A percentile compares a stretch with the other conserved stretches of the same genome.
phyloP scores from a whole-genome alignment of 768 basidiomycete genomes.

The Boletus tomentosulus region DNA sequence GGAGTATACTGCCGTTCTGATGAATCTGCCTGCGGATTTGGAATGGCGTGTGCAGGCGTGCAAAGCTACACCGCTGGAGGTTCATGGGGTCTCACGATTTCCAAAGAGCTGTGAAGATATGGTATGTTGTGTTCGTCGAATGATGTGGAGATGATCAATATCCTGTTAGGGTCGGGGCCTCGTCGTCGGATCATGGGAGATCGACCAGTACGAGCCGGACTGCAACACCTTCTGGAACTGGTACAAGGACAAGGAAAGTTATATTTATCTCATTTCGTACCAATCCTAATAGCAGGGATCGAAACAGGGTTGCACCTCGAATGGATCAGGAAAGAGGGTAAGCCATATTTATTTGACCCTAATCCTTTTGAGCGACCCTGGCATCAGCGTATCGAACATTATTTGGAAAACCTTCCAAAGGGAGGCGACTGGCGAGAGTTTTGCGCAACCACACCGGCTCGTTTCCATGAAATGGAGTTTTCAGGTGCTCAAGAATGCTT shows the following conservation, averaged over 20 bases:
- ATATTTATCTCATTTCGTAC: not conserved
- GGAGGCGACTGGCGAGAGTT: conserved; percentile 31
- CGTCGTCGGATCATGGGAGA: conserved; percentile 26
- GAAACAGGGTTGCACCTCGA: conserved; percentile 23
- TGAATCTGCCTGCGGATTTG: conserved; percentile 26
- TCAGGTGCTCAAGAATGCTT: conserved; percentile 20
- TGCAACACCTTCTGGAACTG: conserved; percentile 23
- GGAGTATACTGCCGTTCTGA: conserved; percentile 28
- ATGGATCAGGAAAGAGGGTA: conserved; percentile 17
- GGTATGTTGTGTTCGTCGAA: conserved; percentile 6
- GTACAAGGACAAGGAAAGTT: conserved; percentile 29
- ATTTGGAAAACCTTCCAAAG: conserved; percentile 15
- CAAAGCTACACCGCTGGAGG: conserved; percentile 18
- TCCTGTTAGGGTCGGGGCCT: conserved; percentile 4
- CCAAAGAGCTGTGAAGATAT: conserved; percentile 22
- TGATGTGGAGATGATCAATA: not conserved
- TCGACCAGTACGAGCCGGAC: conserved; percentile 24
- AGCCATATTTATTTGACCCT: not conserved
- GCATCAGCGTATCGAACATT: conserved; percentile 27
- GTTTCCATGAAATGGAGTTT: conserved; percentile 24
- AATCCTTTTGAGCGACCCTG: not conserved
- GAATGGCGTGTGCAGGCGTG: conserved; percentile 20
- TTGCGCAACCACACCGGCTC: conserved; percentile 31
- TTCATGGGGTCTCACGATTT: conserved; percentile 18
- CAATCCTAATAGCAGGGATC: not conserved